Evolutionary conservation across 83 land plant genomes (phyloP).

Genomic region (Diphasiastrum complanatum): DNA sequence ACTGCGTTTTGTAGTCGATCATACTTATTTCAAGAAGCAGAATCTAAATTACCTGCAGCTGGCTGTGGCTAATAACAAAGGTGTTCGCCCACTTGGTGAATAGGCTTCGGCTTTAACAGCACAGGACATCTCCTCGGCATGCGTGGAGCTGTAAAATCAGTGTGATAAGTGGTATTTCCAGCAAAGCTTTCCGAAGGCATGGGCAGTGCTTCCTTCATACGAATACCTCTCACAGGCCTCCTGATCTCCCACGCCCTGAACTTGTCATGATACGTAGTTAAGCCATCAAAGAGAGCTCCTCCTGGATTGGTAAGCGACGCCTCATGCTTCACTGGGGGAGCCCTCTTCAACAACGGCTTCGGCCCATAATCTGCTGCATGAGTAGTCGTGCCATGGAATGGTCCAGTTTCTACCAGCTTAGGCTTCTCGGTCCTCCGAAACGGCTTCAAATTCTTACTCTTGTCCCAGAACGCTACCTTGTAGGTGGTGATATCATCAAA

Average conservation of each 20-base stretch:
- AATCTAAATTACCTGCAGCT: too few species aligned
- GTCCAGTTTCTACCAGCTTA: neutral
- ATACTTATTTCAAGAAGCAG: too few species aligned
- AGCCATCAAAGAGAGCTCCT: neutral
- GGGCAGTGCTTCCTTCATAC: neutral
- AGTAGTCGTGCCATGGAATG: slow-evolving; percentile 6
- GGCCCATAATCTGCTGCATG: slow-evolving; percentile 10
- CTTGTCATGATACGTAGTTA: slow-evolving; percentile 2
- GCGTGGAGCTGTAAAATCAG: neutral
- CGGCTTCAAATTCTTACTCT: neutral
- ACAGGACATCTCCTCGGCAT: slow-evolving; percentile 6
- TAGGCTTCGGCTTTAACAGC: neutral
- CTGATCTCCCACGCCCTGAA: slow-evolving; percentile 1
- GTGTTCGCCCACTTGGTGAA: slow-evolving; percentile 1
- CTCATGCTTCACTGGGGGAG: neutral
- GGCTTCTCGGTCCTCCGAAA: neutral
- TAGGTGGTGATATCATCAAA: slow-evolving; percentile 8
- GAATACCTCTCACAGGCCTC: neutral
- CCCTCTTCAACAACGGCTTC: slow-evolving; percentile 4
- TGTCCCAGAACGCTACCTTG: slow-evolving; percentile 6
- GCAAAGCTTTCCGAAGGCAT: neutral
- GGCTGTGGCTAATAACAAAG: too few species aligned
- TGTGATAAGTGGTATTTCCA: slow-evolving; percentile 2
- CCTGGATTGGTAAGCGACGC: neutral
- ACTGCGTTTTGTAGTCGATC: too few species aligned